phyloP scores from a whole-genome alignment of 345 rosid species.

The Brassica nigra region DNA sequence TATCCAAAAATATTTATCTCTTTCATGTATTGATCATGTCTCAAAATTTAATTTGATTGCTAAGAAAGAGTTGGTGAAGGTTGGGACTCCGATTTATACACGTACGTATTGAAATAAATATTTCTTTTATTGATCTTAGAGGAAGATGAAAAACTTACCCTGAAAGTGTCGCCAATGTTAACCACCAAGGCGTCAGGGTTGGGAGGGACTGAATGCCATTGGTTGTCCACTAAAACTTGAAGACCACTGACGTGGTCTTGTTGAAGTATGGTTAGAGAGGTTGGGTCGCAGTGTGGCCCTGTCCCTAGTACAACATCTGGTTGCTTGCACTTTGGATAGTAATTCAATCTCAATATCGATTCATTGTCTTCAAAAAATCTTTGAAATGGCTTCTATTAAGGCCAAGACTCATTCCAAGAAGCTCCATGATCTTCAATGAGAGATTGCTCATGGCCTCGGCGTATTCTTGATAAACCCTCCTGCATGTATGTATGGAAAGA shows the following conservation, averaged over 20 bases:
- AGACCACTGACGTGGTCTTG: neutral
- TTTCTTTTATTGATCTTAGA: neutral
- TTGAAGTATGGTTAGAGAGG: neutral
- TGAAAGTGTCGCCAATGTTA: neutral
- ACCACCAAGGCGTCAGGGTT: neutral
- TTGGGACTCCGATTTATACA: neutral
- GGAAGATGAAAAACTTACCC: neutral
- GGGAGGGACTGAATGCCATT: neutral
- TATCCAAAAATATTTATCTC: neutral
- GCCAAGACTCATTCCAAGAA: conserved; percentile 18
- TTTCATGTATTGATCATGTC: conserved; percentile 1
- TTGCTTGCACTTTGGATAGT: conserved; percentile 11
- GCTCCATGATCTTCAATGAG: conserved; percentile 15
- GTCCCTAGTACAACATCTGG: neutral
- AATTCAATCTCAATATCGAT: conserved; percentile 6
- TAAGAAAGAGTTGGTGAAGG: neutral
- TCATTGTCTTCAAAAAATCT: conserved; percentile 11
- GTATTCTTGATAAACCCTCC: conserved; percentile 11
- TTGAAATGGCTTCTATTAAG: neutral
- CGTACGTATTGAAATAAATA: neutral
- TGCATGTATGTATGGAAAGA: neutral
- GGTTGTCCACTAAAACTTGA: conserved; percentile 4
- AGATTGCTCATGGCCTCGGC: conserved; percentile 15
- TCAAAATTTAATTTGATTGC: neutral
- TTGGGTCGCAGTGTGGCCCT: neutral